Evolutionary conservation across 495 filamentous ascomycete species (phyloP).

Genomic region (Darksidea phi): DNA sequence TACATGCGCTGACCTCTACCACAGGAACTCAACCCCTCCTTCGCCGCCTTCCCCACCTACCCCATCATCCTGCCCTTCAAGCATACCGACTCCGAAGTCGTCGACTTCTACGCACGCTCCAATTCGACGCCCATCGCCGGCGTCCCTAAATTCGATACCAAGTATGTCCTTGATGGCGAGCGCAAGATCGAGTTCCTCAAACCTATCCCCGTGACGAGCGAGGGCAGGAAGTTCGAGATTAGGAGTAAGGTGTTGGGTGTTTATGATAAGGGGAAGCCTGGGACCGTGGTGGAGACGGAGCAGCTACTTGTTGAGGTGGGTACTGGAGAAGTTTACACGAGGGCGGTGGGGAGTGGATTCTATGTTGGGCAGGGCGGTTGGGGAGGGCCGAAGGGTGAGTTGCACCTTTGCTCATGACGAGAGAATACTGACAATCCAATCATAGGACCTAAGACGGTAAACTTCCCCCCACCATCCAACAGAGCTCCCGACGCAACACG

Average conservation of each 20-base stretch:
- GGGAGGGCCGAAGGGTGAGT: conserved; percentile 82
- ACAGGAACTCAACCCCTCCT: conserved; percentile 79
- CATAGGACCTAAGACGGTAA: conserved; percentile 65
- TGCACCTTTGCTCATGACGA: not conserved
- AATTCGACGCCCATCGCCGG: conserved; percentile 64
- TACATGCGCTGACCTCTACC: too few relatives aligned
- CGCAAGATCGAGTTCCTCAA: conserved; percentile 75
- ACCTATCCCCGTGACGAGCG: conserved; percentile 69
- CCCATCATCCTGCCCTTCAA: conserved; percentile 85
- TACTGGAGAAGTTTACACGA: conserved; percentile 69
- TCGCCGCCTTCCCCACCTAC: conserved; percentile 84
- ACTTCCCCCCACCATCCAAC: conserved; percentile 69
- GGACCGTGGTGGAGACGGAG: conserved; percentile 79
- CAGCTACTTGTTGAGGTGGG: conserved; percentile 68
- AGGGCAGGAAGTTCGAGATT: conserved; percentile 71
- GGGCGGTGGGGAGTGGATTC: conserved; percentile 67
- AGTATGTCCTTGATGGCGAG: conserved; percentile 80
- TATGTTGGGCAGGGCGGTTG: conserved; percentile 81
- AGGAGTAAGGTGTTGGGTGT: conserved; percentile 79
- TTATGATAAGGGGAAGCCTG: conserved; percentile 87
- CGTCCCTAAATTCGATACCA: conserved; percentile 73
- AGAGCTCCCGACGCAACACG: conserved; percentile 73
- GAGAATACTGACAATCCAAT: not conserved
- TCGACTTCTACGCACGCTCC: conserved; percentile 75
- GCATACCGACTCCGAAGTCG: conserved; percentile 69